These are phyloP conservation scores for Herpetospermum pedunculosum DNA, from an alignment of 306 rosid species.

Conservation along the genomic window DNA sequence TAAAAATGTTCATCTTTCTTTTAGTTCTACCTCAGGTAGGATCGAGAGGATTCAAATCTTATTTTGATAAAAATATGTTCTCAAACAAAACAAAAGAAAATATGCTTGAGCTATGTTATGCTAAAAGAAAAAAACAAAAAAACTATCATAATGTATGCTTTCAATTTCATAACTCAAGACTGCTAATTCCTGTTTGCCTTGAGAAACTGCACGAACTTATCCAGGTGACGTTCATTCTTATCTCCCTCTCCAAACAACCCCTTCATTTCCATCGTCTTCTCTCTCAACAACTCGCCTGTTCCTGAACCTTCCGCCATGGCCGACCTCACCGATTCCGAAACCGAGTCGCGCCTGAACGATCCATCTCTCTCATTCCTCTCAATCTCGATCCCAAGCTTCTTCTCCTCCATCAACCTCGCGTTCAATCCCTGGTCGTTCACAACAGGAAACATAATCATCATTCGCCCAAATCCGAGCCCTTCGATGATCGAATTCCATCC, in stretches of 20 bases:
- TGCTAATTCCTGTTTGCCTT: background rate
- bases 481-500: conserved; percentile 44
- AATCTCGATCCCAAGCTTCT: conserved; percentile 26
- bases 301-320: conserved; percentile 26
- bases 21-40: no score
- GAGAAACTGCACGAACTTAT: conserved; percentile 13
- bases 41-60: no score
- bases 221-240: background rate
- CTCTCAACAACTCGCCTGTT: conserved; percentile 14
- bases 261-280: conserved; percentile 14
- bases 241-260: conserved; percentile 19
- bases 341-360: conserved; percentile 21
- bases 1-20: no score
- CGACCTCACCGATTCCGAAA: conserved; percentile 21
- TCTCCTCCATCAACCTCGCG: conserved; percentile 22
- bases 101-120: no score
- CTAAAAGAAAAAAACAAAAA: no score
- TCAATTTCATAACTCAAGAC: no score
- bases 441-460: conserved; percentile 23
- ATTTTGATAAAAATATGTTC: no score
- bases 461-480: conserved; percentile 28
- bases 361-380: conserved; percentile 27
- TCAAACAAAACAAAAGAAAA: no score
- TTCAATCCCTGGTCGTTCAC: conserved; percentile 34
- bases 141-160: no score